Conservation (phyloP, 805 yeast species). For the Starmerella kuoi region DNA sequence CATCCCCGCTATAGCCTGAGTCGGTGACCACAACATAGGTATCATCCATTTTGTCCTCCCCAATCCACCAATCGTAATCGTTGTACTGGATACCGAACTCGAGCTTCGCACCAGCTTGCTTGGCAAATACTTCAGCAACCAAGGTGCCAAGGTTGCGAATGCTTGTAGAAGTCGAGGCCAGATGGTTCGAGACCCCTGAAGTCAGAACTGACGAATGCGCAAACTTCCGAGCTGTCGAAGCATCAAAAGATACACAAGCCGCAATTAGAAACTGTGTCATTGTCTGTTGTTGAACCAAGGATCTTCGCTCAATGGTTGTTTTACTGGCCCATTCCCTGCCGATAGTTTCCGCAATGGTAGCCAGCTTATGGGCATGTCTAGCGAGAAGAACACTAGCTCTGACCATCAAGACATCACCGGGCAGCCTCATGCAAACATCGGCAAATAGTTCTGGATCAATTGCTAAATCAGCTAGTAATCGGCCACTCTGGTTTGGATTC, state of each 20-base stretch:
- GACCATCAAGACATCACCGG: conserved; percentile 7
- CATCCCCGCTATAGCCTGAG: not conserved
- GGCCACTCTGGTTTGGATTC: conserved; percentile 11
- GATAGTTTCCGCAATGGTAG: conserved; percentile 6
- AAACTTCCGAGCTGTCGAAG: conserved; percentile 25
- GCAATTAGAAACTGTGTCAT: conserved; percentile 38
- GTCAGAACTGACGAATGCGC: conserved; percentile 35
- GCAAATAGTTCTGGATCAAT: conserved; percentile 8
- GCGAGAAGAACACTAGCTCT: conserved; percentile 21
- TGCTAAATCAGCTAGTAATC: conserved; percentile 14
- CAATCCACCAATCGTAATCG: conserved; percentile 19
- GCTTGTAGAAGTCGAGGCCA: conserved; percentile 38
- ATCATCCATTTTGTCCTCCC: conserved; percentile 12
- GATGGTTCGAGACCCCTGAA: conserved; percentile 40
- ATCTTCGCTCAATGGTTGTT: conserved; percentile 31
- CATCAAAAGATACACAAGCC: conserved; percentile 26
- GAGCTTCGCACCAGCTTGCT: conserved; percentile 21
- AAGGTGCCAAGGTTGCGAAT: conserved; percentile 44
- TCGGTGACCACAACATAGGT: not conserved
- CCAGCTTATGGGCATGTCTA: not conserved
- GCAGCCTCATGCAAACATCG: conserved; percentile 1
- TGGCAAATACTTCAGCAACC: conserved; percentile 38
- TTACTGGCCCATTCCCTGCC: conserved; percentile 32
- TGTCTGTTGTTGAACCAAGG: conserved; percentile 36
- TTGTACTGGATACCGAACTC: conserved; percentile 23